Conservation (phyloP, 2,329 filamentous ascomycete genomes). For the Aspergillus pseudoviridinutans region DNA sequence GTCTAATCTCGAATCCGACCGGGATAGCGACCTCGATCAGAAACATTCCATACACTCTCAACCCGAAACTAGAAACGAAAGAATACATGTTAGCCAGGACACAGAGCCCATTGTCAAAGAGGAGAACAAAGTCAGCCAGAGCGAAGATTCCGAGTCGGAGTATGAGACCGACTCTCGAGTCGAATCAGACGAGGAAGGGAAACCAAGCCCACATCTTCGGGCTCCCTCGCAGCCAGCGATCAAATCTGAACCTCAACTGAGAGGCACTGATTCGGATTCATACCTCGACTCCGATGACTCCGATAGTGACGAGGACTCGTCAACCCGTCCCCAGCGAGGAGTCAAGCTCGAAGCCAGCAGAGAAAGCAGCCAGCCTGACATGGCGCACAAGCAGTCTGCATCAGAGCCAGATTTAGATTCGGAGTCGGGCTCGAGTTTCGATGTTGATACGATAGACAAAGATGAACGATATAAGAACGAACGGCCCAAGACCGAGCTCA, state of each 20-base stretch:
- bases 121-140: background rate
- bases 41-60: background rate
- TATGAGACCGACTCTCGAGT: background rate
- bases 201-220: background rate
- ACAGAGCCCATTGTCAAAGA: background rate
- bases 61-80: background rate
- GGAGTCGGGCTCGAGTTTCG: background rate
- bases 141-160: background rate
- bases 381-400: background rate
- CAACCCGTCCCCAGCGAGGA: background rate
- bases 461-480: background rate
- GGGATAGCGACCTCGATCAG: background rate
- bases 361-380: background rate
- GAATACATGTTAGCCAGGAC: background rate
- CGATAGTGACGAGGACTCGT: background rate
- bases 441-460: background rate
- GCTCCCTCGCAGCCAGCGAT: background rate
- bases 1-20: background rate
- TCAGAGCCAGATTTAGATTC: background rate
- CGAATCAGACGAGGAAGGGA: background rate
- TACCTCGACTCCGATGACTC: background rate
- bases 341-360: background rate
- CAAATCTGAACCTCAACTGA: background rate
- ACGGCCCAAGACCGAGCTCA: background rate
- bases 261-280: background rate